Base-by-base conservation (phyloP, 805 yeast species). In the Kluyveromyces lactis region DNA sequence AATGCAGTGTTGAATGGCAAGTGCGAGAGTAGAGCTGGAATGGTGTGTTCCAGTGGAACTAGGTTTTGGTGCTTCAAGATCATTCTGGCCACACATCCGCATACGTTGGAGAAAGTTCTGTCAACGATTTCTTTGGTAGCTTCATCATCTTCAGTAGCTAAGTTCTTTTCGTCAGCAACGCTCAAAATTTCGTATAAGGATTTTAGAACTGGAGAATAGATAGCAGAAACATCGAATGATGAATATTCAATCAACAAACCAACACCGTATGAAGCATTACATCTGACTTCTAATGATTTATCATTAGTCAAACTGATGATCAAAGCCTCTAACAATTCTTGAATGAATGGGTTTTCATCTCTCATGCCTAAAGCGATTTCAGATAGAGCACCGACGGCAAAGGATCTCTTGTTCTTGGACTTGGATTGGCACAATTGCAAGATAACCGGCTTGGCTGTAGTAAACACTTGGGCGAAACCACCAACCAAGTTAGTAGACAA, bases 1-100 rank as follows among this genome's bases (percentile, higher is more conserved):
- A 73, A 81, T 2, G 89, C 97, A 39, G 87, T 78, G 56, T 79
- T 75, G 56, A 92, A 73, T 38, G 98, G 98, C 56, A 92, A 72
- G 53, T 83, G 90, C 37, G 71, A 66, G 45, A 89, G 67, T 54
- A 92, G 69, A 18, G 71, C 74, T 36, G 95, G 94, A 17, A 83
- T 67, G 31, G 90, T 75, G 41, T 78, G 87, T 43, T 73, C 77
- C 49, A 86, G 64, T 44, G 97, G 97, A 50, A 89, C 78, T 27
- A 81, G 73, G 28, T 64, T 66, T 52, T 76, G 78, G 60, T 83
- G 74, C 58, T 81, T 80, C 60, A 85, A 67, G 11, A 84, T 75
- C 84, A 92, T 72, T 65, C 98, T 79, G 13, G 95, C 89, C 42
- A 89, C 95, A 73, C 97, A 92, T 32, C 98, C 98, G 62, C 92